Base-by-base conservation (phyloP, 257 asterid genomes). In the Thymus mandschuricus region DNA sequence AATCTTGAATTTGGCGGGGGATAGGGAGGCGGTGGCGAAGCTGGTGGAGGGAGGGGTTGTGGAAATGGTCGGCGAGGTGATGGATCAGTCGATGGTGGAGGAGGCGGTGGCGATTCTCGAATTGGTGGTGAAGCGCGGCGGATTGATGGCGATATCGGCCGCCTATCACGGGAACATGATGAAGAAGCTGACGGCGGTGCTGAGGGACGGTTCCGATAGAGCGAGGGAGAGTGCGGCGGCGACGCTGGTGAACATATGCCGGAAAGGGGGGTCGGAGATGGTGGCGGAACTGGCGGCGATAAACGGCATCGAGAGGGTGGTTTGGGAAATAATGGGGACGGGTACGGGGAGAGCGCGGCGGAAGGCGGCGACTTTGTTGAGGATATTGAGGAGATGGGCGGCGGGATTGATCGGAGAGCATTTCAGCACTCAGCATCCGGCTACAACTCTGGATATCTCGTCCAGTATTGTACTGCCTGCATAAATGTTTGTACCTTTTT, bases 301-400 rank as follows among this genome's bases (percentile, higher is more conserved):
- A 13, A 56, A 76, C 0, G 96, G 96, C 15, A 85, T 89, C 35
- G 96, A 92, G 81, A 79, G 96, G 33, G 85, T 85, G 54, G 81
- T 89, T 21, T 89, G 98, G 98, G 98, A 92, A 50, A 74, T 85
- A 51, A 86, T 92, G 91, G 96, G 96, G 43, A 82, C 59, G 80
- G 98, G 96, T 11, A 88, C 96, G 11, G 94, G 85, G 43, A 80
- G 98, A 68, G 92, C 76, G 0, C 78, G 90, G 75, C 77, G 96
- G 77, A 92, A 92, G 81, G 96, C 97, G 31, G 91, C 91, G 13
- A 76, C 89, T 4, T 70, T 92, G 89, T 73, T 92, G 81, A 82
- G 96, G 85, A 79, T 89, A 43, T 75, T 92, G 40, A 85, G 96
- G 83, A 86, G 98, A 84, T 92, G 98, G 98, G 97, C 94, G 0